Evolutionary conservation across 352 stramenopile species (phyloP), one percentile per base, ranked within the genome.

Genomic region (Pythium chondricola): DNA sequence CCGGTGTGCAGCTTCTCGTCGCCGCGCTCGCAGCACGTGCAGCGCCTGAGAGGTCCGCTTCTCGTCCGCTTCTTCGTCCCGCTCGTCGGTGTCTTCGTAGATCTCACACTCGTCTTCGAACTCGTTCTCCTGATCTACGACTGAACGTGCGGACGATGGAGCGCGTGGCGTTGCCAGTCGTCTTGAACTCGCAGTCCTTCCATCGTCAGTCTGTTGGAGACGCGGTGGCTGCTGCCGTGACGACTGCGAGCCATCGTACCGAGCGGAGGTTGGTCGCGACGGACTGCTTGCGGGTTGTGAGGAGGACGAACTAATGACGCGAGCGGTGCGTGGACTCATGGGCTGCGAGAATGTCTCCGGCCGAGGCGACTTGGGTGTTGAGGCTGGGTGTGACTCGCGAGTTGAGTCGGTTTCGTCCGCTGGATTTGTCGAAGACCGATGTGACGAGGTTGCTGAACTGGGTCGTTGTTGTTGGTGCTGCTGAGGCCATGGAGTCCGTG

Each of bases 281-380:
- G 21, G 48, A 22, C 20, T 48, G 39, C 35, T 41, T 43, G 42
- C 17, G n/a, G n/a, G n/a, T n/a, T n/a, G n/a, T n/a, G n/a, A n/a
- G n/a, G n/a, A n/a, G 6, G 11, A 7, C 35, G 35, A 20, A 6
- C 9, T 40, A 7, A 9, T 18, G 35, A 44, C 18, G 9, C 38
- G 38, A 10, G 17, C 27, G n/a, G 38, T 27, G 17, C 38, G 52
- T 32, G 52, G 52, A 29, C 52, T 59, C 36, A 48, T 52, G 2
- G 50, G 50, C 13, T 40, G 38, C 9, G 10, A 26, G 13, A 25
- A 14, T 16, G 17, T 31, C 8, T 45, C 40, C 10, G 49, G 41
- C 18, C 50, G 51, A 17, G 51, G 35, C n/a, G 51, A 58, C 22
- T 46, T 52, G 2, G 51, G 51, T 8, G 51, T 58, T 13, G 51